These are phyloP conservation scores for Daldinia vernicosa DNA, from an alignment of 495 filamentous ascomycete genomes.

Conservation along the genomic window DNA sequence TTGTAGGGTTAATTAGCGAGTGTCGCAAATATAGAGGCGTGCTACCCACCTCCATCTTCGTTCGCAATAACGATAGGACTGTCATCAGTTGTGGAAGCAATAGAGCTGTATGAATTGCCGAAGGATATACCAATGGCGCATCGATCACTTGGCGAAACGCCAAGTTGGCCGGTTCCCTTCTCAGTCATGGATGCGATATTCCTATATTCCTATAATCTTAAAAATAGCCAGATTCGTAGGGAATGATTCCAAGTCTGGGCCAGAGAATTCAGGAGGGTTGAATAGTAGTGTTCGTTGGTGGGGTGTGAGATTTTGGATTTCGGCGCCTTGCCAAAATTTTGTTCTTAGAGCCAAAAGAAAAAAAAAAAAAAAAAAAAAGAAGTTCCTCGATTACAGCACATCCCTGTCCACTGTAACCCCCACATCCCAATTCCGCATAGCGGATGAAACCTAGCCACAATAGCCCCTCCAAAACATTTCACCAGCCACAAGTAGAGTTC, in stretches of 20 bases:
- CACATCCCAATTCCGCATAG: conserved; percentile 6
- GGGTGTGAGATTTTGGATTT: conserved; percentile 7
- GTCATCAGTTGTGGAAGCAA: conserved; percentile 89
- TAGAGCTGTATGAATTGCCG: conserved; percentile 97
- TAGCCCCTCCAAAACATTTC: conserved; percentile 37
- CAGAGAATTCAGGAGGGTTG: neutral
- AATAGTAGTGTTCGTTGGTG: neutral
- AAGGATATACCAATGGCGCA: conserved; percentile 95
- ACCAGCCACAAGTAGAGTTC: conserved; percentile 23
- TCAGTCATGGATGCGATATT: conserved; percentile 50
- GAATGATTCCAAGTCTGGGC: neutral
- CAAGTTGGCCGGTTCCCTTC: conserved; percentile 47
- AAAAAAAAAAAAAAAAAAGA: conserved; percentile 19
- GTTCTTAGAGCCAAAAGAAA: conserved; percentile 30
- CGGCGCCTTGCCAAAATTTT: conserved; percentile 36
- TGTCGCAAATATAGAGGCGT: conserved; percentile 17
- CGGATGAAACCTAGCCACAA: conserved; percentile 33
- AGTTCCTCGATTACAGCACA: conserved; percentile 13
- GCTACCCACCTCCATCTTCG: conserved; percentile 87
- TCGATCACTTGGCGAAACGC: conserved; percentile 65
- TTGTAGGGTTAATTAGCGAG: conserved; percentile 23
- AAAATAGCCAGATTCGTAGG: neutral
- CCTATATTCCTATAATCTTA: neutral
- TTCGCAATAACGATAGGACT: conserved; percentile 98
- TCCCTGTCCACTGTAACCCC: conserved; percentile 20